These are phyloP conservation scores for Saccharomycopsis sp. DNA, from an alignment of 805 yeast species.

Conservation along the genomic window DNA sequence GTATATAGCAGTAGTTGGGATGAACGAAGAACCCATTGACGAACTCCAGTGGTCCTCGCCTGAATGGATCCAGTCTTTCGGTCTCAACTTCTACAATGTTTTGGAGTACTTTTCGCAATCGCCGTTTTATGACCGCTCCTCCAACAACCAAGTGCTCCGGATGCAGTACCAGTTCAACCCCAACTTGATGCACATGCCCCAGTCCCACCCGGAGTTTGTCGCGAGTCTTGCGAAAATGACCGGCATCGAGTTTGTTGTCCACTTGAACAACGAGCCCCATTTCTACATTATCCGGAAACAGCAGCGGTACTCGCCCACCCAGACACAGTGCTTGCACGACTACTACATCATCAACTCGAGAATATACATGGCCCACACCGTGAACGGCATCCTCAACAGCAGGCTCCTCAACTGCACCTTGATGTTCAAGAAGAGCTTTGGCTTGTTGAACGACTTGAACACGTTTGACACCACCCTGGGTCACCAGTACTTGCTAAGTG, in stretches of 20 bases:
- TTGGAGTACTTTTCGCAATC: constrained; percentile 88
- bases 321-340: constrained; percentile 52
- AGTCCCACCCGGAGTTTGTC: constrained; percentile 34
- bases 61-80: constrained; percentile 90
- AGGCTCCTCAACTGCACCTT: constrained; percentile 47
- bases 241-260: constrained; percentile 79
- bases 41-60: constrained; percentile 97
- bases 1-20: too few relatives aligned
- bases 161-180: constrained; percentile 89
- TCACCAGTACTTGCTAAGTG: constrained; percentile 10
- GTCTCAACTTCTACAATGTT: constrained; percentile 81
- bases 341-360: constrained; percentile 88
- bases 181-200: constrained; percentile 30
- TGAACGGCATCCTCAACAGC: constrained; percentile 63
- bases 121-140: constrained; percentile 89
- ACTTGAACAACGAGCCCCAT: constrained; percentile 75
- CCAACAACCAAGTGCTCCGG: constrained; percentile 87
- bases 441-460: constrained; percentile 10
- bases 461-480: constrained; percentile 11
- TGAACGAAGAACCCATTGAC: constrained; percentile 42
- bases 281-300: constrained; percentile 89
- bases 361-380: constrained; percentile 81
- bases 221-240: constrained; percentile 64
- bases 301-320: constrained; percentile 39
- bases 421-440: constrained; percentile 18